Conservation (phyloP, 2,329 filamentous ascomycete species). For the Cladosporium cucumerinum region DNA sequence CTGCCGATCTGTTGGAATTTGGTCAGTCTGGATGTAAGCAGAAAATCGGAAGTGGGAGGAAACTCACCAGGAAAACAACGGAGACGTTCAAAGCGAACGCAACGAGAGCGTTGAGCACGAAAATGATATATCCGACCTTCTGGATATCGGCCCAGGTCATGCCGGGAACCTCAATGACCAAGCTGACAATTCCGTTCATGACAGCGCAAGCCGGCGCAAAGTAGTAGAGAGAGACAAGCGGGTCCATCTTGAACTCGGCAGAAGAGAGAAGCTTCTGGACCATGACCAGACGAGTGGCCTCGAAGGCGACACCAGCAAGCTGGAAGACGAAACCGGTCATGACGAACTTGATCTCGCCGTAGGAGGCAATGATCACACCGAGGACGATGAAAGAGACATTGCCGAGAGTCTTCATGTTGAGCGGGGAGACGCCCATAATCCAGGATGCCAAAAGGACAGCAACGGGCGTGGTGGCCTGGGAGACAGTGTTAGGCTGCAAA, state of each 20-base stretch:
- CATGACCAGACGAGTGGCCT: constrained; percentile 79
- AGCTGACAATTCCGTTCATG: constrained; percentile 73
- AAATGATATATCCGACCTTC: constrained; percentile 67
- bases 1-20: constrained; percentile 67
- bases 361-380: constrained; percentile 89
- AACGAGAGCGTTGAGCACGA: constrained; percentile 72
- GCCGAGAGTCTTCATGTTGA: constrained; percentile 79
- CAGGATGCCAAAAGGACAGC: constrained; percentile 88
- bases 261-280: constrained; percentile 79
- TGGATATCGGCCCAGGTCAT: constrained; percentile 68
- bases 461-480: constrained; percentile 85
- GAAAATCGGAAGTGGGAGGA: not conserved
- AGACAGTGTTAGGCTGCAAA: constrained; percentile 8
- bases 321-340: constrained; percentile 76
- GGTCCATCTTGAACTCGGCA: constrained; percentile 88
- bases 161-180: constrained; percentile 70
- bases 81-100: constrained; percentile 82
- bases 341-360: constrained; percentile 94
- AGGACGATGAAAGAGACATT: constrained; percentile 95
- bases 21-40: not conserved
- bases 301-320: constrained; percentile 73
- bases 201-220: constrained; percentile 79
- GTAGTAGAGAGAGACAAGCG: constrained; percentile 84
- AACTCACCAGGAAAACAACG: constrained; percentile 78
- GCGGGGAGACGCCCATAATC: constrained; percentile 77